These are phyloP conservation scores for Cinnamomum chago DNA, from an alignment of 164 flowering plant species.

Conservation along the genomic window DNA sequence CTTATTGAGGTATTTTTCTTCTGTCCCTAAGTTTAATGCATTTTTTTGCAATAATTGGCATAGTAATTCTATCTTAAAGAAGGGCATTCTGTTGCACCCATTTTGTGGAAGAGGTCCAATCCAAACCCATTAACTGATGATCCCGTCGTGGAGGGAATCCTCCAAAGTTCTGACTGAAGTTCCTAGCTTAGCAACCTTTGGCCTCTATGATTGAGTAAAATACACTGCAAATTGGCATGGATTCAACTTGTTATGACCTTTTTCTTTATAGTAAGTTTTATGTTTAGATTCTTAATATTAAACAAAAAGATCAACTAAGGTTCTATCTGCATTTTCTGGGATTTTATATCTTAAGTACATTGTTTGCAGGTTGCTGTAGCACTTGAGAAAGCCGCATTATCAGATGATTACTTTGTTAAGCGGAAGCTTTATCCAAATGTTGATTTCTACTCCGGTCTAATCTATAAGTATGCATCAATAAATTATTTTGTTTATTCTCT, in stretches of 20 bases:
- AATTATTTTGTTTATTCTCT: not conserved
- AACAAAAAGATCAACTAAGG: not conserved
- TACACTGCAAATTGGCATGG: no score
- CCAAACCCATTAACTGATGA: no score
- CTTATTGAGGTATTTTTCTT: constrained; percentile 71
- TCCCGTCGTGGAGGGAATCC: no score
- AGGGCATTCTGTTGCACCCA: no score
- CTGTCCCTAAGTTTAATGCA: not conserved
- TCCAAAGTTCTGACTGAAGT: no score
- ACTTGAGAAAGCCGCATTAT: constrained; percentile 94
- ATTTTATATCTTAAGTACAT: not conserved
- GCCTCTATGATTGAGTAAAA: no score
- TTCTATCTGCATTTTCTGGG: not conserved
- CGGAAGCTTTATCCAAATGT: constrained; percentile 98
- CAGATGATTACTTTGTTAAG: constrained; percentile 91
- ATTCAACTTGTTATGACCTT: not conserved
- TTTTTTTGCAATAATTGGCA: no score
- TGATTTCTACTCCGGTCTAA: constrained; percentile 98
- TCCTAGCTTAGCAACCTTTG: no score
- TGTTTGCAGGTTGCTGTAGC: constrained; percentile 88
- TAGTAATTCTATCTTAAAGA: no score
- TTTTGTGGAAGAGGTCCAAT: no score
- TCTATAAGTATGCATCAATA: constrained; percentile 60
- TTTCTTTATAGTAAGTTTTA: not conserved
- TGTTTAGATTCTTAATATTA: not conserved